Conservation (phyloP, 352 stramenopile genomes). For the Globisporangium nagaii region DNA sequence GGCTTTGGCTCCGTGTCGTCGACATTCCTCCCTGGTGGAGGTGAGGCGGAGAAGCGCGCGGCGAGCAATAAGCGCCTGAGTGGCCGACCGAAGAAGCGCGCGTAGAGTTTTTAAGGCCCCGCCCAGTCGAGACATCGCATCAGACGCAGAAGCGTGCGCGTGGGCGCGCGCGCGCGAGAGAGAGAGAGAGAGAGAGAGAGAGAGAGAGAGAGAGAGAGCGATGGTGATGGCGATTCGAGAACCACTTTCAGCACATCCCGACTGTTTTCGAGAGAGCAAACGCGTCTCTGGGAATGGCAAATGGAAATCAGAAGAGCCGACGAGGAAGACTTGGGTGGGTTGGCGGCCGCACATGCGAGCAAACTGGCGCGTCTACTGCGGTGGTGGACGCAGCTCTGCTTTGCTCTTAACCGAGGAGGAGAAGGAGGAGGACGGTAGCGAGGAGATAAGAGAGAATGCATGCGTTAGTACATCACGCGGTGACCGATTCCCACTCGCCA, state of each 20-base stretch:
- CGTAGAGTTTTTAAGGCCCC: constrained; percentile 17
- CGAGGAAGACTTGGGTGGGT: not conserved
- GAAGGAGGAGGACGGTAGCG: not conserved
- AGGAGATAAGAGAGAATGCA: too few relatives aligned
- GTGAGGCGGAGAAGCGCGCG: constrained; percentile 8
- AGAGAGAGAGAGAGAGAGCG: not conserved
- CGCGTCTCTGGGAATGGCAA: not conserved
- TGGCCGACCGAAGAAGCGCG: constrained; percentile 12
- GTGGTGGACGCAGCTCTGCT: too few relatives aligned
- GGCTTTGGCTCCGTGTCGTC: constrained; percentile 37
- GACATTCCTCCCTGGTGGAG: constrained; percentile 31
- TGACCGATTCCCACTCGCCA: too few relatives aligned
- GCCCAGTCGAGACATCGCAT: constrained; percentile 3
- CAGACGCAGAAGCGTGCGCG: not conserved
- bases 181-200: not conserved
- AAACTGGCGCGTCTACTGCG: too few relatives aligned
- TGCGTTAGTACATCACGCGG: too few relatives aligned
- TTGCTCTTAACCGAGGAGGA: not conserved
- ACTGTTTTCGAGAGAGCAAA: too few relatives aligned
- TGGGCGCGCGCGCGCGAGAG: too few relatives aligned
- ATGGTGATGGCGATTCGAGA: not conserved
- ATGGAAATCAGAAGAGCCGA: not conserved
- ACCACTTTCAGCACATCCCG: not conserved
- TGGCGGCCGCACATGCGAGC: constrained; percentile 1
- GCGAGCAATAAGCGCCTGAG: constrained; percentile 13